phyloP scores from a whole-genome alignment of 176 grass and related monocot genomes.

The Tillandsia fasciculata region DNA sequence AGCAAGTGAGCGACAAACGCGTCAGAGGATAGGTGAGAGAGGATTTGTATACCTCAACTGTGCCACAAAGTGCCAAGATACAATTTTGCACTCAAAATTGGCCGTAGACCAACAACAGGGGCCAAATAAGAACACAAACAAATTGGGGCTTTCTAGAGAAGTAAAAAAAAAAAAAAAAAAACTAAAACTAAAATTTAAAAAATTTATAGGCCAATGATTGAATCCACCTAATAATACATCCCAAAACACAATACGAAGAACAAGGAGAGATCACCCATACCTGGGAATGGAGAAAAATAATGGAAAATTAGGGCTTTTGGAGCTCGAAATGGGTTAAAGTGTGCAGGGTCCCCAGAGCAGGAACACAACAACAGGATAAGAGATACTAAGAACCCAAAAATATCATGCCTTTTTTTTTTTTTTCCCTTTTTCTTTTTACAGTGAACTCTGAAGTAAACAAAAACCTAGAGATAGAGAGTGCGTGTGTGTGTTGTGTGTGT shows the following conservation, averaged over 20 bases:
- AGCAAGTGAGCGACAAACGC: background rate
- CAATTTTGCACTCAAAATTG: slow-evolving; percentile 19
- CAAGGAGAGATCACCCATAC: too few relatives aligned
- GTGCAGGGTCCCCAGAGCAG: too few relatives aligned
- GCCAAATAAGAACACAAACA: slow-evolving; percentile 26
- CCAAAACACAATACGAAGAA: too few relatives aligned
- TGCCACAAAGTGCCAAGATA: slow-evolving; percentile 28
- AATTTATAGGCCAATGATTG: too few relatives aligned
- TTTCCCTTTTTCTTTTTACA: background rate
- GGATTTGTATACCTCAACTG: slow-evolving; percentile 22
- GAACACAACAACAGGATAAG: too few relatives aligned
- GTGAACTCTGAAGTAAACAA: background rate
- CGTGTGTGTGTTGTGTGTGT: background rate
- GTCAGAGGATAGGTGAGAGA: slow-evolving; percentile 19
- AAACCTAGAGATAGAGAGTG: background rate
- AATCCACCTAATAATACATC: too few relatives aligned
- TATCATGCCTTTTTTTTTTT: background rate
- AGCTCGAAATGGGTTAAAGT: too few relatives aligned
- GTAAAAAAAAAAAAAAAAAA: too few relatives aligned
- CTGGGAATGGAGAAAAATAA: too few relatives aligned
- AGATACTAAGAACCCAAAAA: background rate
- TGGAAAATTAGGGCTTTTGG: too few relatives aligned
- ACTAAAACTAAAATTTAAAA: too few relatives aligned
- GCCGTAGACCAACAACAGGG: slow-evolving; percentile 11
- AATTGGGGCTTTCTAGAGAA: slow-evolving; percentile 36